phyloP scores from a whole-genome alignment of 2,329 filamentous ascomycete genomes.

The Microsporum canis region DNA sequence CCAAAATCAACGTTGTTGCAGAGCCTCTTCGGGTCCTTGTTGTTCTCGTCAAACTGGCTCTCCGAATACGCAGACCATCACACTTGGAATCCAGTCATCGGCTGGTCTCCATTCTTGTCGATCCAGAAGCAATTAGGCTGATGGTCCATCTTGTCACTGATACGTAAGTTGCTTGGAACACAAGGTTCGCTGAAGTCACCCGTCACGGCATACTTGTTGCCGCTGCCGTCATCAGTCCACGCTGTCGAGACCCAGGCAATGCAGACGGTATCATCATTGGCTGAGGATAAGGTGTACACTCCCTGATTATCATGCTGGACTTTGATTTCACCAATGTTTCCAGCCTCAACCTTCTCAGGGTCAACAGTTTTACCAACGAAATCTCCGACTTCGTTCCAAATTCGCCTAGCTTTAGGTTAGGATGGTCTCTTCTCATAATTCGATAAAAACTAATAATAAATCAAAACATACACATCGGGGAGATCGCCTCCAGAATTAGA shows the following conservation, averaged over 20 bases:
- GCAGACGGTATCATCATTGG: not conserved
- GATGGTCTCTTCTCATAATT: not conserved
- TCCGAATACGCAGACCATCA: not conserved
- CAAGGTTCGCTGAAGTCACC: not conserved
- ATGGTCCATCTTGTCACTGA: not conserved
- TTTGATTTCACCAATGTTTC: not conserved
- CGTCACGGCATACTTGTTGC: not conserved
- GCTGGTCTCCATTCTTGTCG: not conserved
- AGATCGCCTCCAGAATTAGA: not conserved
- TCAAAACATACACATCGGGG: not conserved
- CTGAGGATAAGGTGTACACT: not conserved
- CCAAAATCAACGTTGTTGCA: not conserved
- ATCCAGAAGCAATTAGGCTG: not conserved
- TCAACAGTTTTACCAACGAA: not conserved
- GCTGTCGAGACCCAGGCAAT: not conserved
- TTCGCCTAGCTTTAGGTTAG: not conserved
- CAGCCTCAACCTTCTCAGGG: not conserved
- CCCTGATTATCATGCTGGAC: not conserved
- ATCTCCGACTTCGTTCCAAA: not conserved
- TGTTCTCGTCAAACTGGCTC: not conserved
- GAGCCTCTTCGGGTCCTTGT: not conserved
- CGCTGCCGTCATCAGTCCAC: not conserved
- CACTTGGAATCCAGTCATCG: not conserved
- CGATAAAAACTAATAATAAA: not conserved
- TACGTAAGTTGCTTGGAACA: not conserved